These are phyloP conservation scores for Ogataea chonburiensis DNA, from an alignment of 805 yeast species.

Conservation along the genomic window DNA sequence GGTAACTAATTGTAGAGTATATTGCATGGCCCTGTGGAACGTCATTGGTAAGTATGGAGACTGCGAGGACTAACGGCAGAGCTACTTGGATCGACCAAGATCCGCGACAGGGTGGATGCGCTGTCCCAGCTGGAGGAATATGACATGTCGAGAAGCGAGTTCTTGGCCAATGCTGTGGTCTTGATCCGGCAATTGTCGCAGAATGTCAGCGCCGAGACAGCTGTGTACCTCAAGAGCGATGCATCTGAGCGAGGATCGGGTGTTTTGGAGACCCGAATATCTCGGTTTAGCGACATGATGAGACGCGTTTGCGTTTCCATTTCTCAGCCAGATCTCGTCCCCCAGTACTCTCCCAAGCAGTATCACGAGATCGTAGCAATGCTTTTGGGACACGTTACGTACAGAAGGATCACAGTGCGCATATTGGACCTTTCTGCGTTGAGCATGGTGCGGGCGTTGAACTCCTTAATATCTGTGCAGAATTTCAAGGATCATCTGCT, in stretches of 20 bases:
- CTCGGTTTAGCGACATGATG: conserved; percentile 25
- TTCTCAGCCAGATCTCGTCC: conserved; percentile 12
- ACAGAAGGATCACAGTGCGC: conserved; percentile 1
- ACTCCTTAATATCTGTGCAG: conserved; percentile 24
- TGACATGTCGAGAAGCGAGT: conserved; percentile 19
- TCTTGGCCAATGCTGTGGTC: not conserved
- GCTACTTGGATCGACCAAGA: conserved; percentile 46
- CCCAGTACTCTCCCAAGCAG: conserved; percentile 28
- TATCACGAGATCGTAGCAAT: conserved; percentile 24
- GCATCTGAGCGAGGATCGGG: conserved; percentile 15
- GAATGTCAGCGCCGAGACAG: conserved; percentile 23
- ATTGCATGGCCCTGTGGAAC: conserved; percentile 1
- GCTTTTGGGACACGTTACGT: conserved; percentile 16
- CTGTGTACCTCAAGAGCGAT: conserved; percentile 23
- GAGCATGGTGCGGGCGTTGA: conserved; percentile 31
- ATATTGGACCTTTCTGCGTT: conserved; percentile 32
- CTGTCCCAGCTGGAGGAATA: conserved; percentile 39
- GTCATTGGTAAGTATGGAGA: conserved; percentile 2
- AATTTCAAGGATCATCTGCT: conserved; percentile 30
- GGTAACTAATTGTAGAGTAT: not conserved
- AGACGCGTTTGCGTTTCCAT: conserved; percentile 17
- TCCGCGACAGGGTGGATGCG: conserved; percentile 56
- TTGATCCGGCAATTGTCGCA: conserved; percentile 23
- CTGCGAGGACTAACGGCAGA: conserved; percentile 8
- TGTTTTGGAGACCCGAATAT: conserved; percentile 23